Evolutionary conservation across 2,329 filamentous ascomycete genomes (phyloP), one percentile per base, ranked within the genome.

Genomic region (Ophidiomyces ophidiicola): DNA sequence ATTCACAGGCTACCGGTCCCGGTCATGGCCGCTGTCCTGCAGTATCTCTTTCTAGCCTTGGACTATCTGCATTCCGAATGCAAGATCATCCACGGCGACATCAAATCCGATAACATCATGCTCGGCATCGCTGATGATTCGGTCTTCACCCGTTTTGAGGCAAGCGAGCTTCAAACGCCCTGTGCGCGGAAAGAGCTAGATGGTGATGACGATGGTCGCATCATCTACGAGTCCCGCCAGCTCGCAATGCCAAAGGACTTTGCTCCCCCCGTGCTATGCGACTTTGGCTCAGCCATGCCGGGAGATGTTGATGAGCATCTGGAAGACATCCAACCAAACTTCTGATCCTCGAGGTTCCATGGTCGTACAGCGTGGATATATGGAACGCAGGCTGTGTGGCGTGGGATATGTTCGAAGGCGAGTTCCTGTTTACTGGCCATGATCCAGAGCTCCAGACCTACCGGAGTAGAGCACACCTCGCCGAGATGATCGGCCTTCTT

Each of bases 351-450:
- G 47, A 58, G 48, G 54, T 48, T 2, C 58, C 61, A 1, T 73
- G 68, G 69, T 53, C 54, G 0, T 67, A 63, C 36, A 54, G 58
- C 12, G 55, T 68, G 10, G 69, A 74, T 51, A 66, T 74, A 37
- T 74, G 69, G 69, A 70, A 68, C 41, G 57, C 60, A 3, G 68
- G 67, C 6, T 43, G 41, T 29, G 34, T 43, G 41, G 41, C 23
- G 20, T 72, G 67, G 69, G 55, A 70, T 35, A 30, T 71, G 1
- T 71, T 63, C 39, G 61, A 72, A 53, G 63, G 65, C 3, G 53
- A 46, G 0, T 60, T 57, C 17, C 50, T 72, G 18, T 72, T 71
- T 43, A 55, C 54, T 2, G 56, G 62, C 29, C 28, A 57, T 0
- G 64, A 68, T 35, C 55, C 59, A 1, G 57, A 64, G 45, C 42